A percentile compares a stretch with the other conserved stretches of the same genome.
Evolutionary conservation across 805 yeast species (phyloP).

Genomic region (Cyberlindnera petersonii): DNA sequence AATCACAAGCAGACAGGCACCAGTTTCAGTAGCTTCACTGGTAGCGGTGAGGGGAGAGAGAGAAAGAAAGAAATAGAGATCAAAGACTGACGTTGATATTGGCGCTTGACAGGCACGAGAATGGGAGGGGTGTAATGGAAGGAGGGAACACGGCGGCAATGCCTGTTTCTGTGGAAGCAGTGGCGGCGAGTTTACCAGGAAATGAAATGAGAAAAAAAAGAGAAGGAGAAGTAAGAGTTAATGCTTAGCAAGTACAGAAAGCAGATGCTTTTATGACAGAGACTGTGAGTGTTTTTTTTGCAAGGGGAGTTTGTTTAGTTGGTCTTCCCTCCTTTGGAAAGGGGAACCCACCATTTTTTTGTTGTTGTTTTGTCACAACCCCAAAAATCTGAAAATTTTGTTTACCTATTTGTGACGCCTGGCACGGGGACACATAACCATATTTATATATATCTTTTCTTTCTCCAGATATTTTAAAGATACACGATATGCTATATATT

Average conservation of each 20-base stretch:
- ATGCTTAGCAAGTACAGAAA: too few species aligned
- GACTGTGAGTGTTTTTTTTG: neutral
- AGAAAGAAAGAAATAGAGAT: too few species aligned
- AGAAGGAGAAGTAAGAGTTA: neutral
- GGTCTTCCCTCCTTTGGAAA: neutral
- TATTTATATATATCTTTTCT: too few species aligned
- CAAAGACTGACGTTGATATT: too few species aligned
- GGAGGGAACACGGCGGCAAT: neutral
- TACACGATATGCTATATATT: too few species aligned
- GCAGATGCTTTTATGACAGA: too few species aligned
- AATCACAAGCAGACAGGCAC: neutral
- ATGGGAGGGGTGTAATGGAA: neutral
- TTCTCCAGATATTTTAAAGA: too few species aligned
- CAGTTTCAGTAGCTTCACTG: too few species aligned
- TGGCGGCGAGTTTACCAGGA: too few species aligned
- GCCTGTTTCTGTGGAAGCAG: too few species aligned
- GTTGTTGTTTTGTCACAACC: neutral
- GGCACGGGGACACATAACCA: too few species aligned
- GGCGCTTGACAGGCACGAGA: conserved; percentile 2
- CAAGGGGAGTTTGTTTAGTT: neutral
- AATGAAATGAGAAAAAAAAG: neutral
- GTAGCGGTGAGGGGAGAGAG: too few species aligned
- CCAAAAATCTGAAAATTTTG: conserved; percentile 13
- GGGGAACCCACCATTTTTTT: neutral
- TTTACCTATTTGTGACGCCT: conserved; percentile 12